Evolutionary conservation across 2,329 filamentous ascomycete genomes (phyloP), one percentile per base, ranked within the genome.

Genomic region (Chalaropsis ovoidea): DNA sequence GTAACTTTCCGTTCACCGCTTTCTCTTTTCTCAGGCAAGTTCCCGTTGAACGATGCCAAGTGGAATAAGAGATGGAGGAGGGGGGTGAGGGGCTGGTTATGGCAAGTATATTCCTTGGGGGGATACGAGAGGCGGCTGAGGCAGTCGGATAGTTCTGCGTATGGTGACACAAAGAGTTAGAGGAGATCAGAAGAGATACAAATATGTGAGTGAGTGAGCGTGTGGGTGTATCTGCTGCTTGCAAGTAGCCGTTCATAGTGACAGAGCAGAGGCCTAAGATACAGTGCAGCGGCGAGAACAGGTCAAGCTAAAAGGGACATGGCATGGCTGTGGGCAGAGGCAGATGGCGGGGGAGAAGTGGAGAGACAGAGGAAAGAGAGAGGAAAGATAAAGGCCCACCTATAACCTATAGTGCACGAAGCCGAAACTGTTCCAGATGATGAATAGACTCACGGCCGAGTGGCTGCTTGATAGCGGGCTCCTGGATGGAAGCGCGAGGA

Each of bases 1-100:
- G 58, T 49, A 49, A n/a, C 24, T 62, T 49, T 62, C 61, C 61
- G 61, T 62, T 62, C 61, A 62, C 61, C 61, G 61, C 61, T 62
- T 49, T 31, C 54, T 58, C 17, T 58, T 62, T 43, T 27, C 15
- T 19, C n/a, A 27, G 35, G 61, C 61, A 62, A 2, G 61, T 42
- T 62, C 42, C 61, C 61, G 61, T 47, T 31, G 43, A 49, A 35
- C 17, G 22, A n/a, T n/a, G 24, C 42, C 42, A 62, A 35, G 39
- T n/a, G 8, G 49, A 49, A 4, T 19, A 8, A n/a, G 31, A 35
- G 24, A 35, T n/a, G 42, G 10, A 8, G 24, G 24, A 45, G 24
- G 35, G 31, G 31, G 35, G 5, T 47, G 61, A 49, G 19, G 22
- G 42, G 45, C 13, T 24, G 22, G 22, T 39, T 35, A 10, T n/a